Evolutionary conservation across 371 early-diverging fungal species (phyloP), one percentile per base, ranked within the genome.

Genomic region (Mucor circinelloides): DNA sequence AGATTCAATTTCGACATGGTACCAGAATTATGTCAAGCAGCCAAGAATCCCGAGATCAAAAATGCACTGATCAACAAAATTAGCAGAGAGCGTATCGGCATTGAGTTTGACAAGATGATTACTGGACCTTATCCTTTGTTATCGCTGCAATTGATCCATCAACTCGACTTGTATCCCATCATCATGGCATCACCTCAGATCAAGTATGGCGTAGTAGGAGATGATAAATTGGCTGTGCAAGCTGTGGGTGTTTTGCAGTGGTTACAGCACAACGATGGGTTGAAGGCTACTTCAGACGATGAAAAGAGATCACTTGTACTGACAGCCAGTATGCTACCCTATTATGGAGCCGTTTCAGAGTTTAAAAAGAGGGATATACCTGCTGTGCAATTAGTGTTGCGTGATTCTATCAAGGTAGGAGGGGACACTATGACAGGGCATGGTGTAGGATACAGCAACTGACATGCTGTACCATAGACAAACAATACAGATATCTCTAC

Each of bases 41-140:
- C 90, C 2, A 64, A 84, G 28, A 74, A 89, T 10, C 70, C 75
- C 25, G 75, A 79, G 15, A 90, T 96, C 52, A 85, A 81, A 66
- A 80, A 74, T 19, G 94, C 93, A 4, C 80, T 99, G 28, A 76
- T 69, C 10, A 76, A 80, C 9, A 99, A 99, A 74, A 94, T 99
- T 62, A 96, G 97, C 65, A 86, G 94, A 63, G 99, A 99, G 72
- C 89, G 99, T 31, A 89, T 99, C 52, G 97, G 98, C 19, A 89
- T 83, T 0, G 99, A 99, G 77, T 66, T 99, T 12, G 92, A 93
- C 58, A 99, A 99, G 82, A 99, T 99, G 94, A 78, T 98, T 34
- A 82, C 80, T 23, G 93, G 93, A 0, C 83, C 77, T 21, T 64
- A 72, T 44, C 88, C 89, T 7, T 54, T 82, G n/a, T 58, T 75